Evolutionary conservation across 345 rosid genomes (phyloP), one percentile per base, ranked within the genome.

Genomic region (Rubroshorea leprosula): DNA sequence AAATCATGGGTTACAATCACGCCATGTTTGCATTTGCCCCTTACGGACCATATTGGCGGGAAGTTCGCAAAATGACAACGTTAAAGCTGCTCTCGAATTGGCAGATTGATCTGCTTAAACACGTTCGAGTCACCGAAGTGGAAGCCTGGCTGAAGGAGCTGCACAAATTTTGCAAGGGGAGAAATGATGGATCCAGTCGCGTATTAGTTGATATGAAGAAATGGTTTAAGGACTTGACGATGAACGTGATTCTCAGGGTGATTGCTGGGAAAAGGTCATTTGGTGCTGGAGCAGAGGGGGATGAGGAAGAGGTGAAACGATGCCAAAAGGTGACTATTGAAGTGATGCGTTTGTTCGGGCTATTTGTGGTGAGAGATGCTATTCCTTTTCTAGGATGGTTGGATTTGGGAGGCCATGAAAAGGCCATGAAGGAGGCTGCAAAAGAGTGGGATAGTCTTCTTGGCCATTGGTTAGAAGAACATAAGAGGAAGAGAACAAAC

Each of bases 211-310:
- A 75, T 20, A 72, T 84, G 35, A 71, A 71, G 45, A 24, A 66
- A 45, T 75, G 75, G 79, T 62, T 79, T 15, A 75, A 71, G 11
- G 74, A 79, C 66, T n/a, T 81, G 61, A 68, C 78, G 13, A 61
- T 66, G 2, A 76, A 70, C 19, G 68, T 76, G 60, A 58, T 77
- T 41, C 73, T 74, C 6, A 64, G 81, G 63, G 64, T 74, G 69
- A 68, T 84, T 35, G 83, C 82, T 6, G 85, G 87, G n/a, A 84
- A 77, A 54, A 54, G 77, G 25, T 74, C 68, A 58, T 57, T 52
- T 11, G 62, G 68, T 18, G 44, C 45, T 0, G 49, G 62, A 5
- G 61, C 63, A 16, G 20, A 51, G 51, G 66, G 51, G 6, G 68
- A 56, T 0, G 69, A 54, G 71, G 67, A 58, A 54, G 44, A 61